phyloP scores from a whole-genome alignment of 768 basidiomycete species.

The Rhodotorula sphaerocarpa region DNA sequence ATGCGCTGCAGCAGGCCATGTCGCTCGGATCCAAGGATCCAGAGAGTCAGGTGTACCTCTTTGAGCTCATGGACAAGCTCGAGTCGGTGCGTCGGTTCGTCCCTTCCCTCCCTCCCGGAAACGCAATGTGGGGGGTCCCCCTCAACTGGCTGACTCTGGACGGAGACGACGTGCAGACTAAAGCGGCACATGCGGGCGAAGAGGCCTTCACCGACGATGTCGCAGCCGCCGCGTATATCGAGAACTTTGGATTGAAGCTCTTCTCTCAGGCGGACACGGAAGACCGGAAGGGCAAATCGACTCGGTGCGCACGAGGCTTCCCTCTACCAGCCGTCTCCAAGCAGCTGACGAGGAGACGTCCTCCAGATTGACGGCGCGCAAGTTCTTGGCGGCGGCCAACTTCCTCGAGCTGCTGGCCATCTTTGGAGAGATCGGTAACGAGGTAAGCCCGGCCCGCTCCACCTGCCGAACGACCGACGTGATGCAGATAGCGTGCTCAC shows the following conservation, averaged over 20 bases:
- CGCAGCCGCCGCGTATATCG: slow-evolving; percentile 78
- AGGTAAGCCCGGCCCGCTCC: slow-evolving; percentile 46
- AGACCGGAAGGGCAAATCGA: slow-evolving; percentile 67
- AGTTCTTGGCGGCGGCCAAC: slow-evolving; percentile 88
- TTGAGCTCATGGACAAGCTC: slow-evolving; percentile 64
- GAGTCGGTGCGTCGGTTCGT: slow-evolving; percentile 54
- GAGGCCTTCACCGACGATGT: slow-evolving; percentile 76
- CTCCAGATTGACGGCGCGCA: slow-evolving; percentile 86
- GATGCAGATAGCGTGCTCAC: too few relatives aligned
- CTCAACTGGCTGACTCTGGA: too few relatives aligned
- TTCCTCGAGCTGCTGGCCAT: slow-evolving; percentile 81
- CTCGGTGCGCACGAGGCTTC: slow-evolving; percentile 51
- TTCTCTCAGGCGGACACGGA: slow-evolving; percentile 84
- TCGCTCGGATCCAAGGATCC: slow-evolving; percentile 56
- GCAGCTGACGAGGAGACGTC: too few relatives aligned
- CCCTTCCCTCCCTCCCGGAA: neutral
- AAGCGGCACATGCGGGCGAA: slow-evolving; percentile 60
- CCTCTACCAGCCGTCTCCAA: too few relatives aligned
- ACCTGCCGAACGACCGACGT: too few relatives aligned
- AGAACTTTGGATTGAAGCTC: slow-evolving; percentile 88
- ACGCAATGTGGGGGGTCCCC: neutral
- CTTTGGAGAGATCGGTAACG: slow-evolving; percentile 57
- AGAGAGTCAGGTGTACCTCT: slow-evolving; percentile 62
- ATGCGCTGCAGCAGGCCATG: slow-evolving; percentile 82
- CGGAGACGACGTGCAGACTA: slow-evolving; percentile 60